These are phyloP conservation scores for Teratosphaeria pseudoeucalypti DNA, from an alignment of 2,329 filamentous ascomycete genomes.

Conservation along the genomic window DNA sequence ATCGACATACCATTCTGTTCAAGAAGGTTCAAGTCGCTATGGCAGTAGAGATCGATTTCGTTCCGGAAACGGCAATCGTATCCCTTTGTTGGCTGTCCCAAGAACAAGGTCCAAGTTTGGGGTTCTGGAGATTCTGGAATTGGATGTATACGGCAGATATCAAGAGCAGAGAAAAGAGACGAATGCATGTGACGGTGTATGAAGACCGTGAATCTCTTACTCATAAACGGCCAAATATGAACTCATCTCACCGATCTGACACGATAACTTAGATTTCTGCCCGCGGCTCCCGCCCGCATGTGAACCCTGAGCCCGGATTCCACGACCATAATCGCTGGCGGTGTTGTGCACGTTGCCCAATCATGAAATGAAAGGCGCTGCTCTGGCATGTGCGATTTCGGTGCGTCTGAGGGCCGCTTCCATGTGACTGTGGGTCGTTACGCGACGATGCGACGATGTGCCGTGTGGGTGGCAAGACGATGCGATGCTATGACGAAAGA, in stretches of 20 bases:
- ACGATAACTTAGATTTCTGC: conserved; percentile 1
- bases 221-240: neutral
- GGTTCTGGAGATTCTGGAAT: neutral
- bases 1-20: conserved; percentile 6
- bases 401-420: neutral
- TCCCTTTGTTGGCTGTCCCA: neutral
- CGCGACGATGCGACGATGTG: neutral
- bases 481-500: neutral
- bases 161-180: neutral
- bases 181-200: neutral
- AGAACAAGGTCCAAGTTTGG: neutral
- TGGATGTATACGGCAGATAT: neutral
- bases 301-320: neutral
- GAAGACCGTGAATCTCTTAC: neutral
- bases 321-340: neutral
- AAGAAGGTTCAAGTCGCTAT: neutral
- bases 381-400: neutral
- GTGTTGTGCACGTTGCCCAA: neutral
- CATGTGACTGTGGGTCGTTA: neutral
- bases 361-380: neutral
- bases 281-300: neutral
- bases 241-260: neutral
- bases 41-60: neutral
- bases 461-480: neutral
- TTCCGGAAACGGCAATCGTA: neutral